Evolutionary conservation across 78 protist species (phyloP), one percentile per base, ranked within the genome.

Genomic region (Dictyostelium brefeldianum): DNA sequence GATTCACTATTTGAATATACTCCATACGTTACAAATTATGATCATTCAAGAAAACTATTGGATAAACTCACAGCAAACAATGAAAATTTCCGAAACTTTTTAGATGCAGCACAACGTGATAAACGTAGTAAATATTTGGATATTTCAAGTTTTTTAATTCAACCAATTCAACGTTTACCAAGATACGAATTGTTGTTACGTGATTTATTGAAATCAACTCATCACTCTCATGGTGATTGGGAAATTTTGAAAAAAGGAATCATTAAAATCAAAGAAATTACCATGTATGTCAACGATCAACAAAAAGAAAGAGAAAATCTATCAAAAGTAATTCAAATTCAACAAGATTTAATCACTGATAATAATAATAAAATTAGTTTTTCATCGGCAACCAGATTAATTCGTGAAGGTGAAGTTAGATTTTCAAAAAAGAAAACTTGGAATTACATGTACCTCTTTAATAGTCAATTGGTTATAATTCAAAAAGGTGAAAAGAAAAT

Each of bases 61-160:
- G 83, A 56, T 56, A 78, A 56, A 41, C 27, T 78, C 8, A 50
- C 65, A 1, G 54, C 27, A 4, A 56, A 22, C 18, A 78, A 78
- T 78, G 22, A 20, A 10, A 78, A 78, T 56, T 78, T 78, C 41
- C 31, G 70, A 54, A 22, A 78, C 51, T 78, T 78, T 78, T 54
- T 78, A 18, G 83, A 78, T 78, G 81, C 83, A 9, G 83, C 83
- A 9, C 83, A 78, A 54, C 57, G 83, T 50, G 83, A 78, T 56
- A 78, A 78, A 31, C 57, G 83, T 50, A 29, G 50, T 29, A 78
- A 78, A n/a, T 78, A 78, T 78, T 78, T 78, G 11, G 83, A 78
- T 56, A 54, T 78, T n/a, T 78, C 83, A 27, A 29, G 53, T 18
- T 78, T 78, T 56, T 56, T 78, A 31, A 78, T 78, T 78, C 83